phyloP scores from a whole-genome alignment of 2,329 filamentous ascomycete genomes.

The Aspergillus fructus region DNA sequence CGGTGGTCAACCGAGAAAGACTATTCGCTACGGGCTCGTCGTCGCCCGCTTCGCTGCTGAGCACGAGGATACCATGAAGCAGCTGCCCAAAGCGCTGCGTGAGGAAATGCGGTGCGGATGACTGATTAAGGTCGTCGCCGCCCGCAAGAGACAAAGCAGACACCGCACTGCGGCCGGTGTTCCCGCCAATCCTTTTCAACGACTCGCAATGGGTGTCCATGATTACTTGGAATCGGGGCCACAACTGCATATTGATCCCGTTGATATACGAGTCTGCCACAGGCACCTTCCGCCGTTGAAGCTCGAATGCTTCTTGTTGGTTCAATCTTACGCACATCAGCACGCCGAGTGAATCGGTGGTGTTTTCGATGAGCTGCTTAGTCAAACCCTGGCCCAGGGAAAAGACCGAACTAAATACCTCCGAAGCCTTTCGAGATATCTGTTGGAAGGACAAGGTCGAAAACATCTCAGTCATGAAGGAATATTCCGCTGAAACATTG shows the following conservation, averaged over 20 bases:
- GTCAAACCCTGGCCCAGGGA: conserved; percentile 76
- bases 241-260: conserved; percentile 90
- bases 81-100: conserved; percentile 97
- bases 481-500: conserved; percentile 92
- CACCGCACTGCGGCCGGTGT: conserved; percentile 49
- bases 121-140: conserved; percentile 43
- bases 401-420: conserved; percentile 89
- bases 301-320: conserved; percentile 89
- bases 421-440: conserved; percentile 78
- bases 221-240: conserved; percentile 90
- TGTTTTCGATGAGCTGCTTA: conserved; percentile 71
- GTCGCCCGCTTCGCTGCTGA: conserved; percentile 88
- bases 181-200: conserved; percentile 60
- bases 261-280: conserved; percentile 91
- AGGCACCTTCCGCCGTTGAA: conserved; percentile 87
- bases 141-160: conserved; percentile 56
- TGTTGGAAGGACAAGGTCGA: conserved; percentile 71
- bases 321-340: conserved; percentile 91
- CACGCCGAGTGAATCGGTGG: conserved; percentile 80
- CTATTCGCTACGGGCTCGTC: conserved; percentile 89
- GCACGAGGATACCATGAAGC: conserved; percentile 74
- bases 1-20: conserved; percentile 70
- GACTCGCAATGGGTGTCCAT: conserved; percentile 94
- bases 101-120: conserved; percentile 76
- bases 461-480: conserved; percentile 89